Evolutionary conservation across 2,329 filamentous ascomycete species (phyloP).

Genomic region (Calcarisporium arbuscula): DNA sequence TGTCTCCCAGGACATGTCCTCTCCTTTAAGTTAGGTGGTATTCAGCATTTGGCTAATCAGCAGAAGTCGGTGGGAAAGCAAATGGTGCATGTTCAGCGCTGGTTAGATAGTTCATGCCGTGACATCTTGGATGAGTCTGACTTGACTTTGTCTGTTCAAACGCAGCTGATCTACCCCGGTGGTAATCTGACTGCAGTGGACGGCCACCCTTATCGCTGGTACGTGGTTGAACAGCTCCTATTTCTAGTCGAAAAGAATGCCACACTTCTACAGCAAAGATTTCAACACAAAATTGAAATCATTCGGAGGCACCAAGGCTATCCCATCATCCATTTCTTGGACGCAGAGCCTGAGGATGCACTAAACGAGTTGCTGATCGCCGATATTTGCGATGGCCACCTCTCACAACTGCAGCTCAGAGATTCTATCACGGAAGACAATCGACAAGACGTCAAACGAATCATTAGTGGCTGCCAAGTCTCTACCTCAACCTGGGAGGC

Average conservation of each 20-base stretch:
- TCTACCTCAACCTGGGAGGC: no score
- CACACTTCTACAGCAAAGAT: constrained; percentile 26
- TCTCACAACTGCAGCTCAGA: constrained; percentile 11
- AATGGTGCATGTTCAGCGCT: constrained; percentile 6
- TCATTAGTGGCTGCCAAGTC: background rate
- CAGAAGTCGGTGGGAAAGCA: constrained; percentile 15
- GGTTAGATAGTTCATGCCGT: constrained; percentile 4
- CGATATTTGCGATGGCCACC: constrained; percentile 30
- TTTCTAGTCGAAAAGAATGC: constrained; percentile 31
- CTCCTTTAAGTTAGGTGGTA: constrained; percentile 57
- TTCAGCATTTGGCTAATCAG: constrained; percentile 48
- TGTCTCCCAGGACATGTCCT: constrained; percentile 58
- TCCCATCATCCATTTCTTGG: constrained; percentile 51
- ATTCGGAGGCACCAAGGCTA: constrained; percentile 35
- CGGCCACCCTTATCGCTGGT: constrained; percentile 47
- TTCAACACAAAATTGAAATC: constrained; percentile 41
- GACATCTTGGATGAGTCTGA: constrained; percentile 8
- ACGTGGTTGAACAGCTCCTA: constrained; percentile 34
- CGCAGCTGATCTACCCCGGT: constrained; percentile 52
- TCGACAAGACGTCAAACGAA: background rate
- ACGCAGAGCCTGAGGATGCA: constrained; percentile 37
- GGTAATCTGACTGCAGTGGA: constrained; percentile 43
- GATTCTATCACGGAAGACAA: background rate
- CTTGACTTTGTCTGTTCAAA: constrained; percentile 44
- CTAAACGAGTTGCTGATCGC: constrained; percentile 32